Evolutionary conservation across 768 basidiomycete genomes (phyloP).

Genomic region (Steccherinum ochraceum): DNA sequence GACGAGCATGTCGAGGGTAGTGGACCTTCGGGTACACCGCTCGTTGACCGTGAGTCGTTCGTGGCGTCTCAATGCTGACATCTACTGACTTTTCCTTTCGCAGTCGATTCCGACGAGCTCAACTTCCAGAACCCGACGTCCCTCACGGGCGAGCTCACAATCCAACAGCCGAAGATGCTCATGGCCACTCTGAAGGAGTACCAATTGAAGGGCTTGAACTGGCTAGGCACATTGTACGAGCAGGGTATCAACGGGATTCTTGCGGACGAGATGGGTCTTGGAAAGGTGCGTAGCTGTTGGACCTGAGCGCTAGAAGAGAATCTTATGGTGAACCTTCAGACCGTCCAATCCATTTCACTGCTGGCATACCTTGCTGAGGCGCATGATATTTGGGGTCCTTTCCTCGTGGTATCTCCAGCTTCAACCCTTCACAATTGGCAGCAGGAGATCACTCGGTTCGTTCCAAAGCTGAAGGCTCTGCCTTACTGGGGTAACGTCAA

Average conservation of each 20-base stretch:
- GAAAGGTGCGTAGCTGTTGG: conserved; percentile 47
- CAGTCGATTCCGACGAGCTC: conserved; percentile 93
- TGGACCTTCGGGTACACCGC: conserved; percentile 30
- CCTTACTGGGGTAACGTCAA: conserved; percentile 99
- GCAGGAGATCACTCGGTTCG: conserved; percentile 94
- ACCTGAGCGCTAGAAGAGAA: neutral
- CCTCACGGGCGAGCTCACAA: conserved; percentile 73
- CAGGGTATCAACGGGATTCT: conserved; percentile 99
- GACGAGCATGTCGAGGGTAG: conserved; percentile 33
- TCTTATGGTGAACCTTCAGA: conserved; percentile 35
- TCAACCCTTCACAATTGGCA: conserved; percentile 99
- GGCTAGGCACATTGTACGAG: conserved; percentile 96
- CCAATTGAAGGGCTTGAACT: conserved; percentile 95
- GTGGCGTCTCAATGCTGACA: neutral
- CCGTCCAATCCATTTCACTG: conserved; percentile 95
- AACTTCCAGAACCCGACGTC: conserved; percentile 99
- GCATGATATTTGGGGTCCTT: conserved; percentile 99
- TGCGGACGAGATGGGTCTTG: conserved; percentile 98
- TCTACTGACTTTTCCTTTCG: neutral
- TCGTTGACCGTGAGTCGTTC: conserved; percentile 63
- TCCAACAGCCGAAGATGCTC: conserved; percentile 91
- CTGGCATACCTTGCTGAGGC: conserved; percentile 94
- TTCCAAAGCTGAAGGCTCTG: conserved; percentile 86
- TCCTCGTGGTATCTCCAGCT: conserved; percentile 94
- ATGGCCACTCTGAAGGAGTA: conserved; percentile 98